These are phyloP conservation scores for Fragaria ananassa DNA, from an alignment of 306 rosid species.

Conservation along the genomic window DNA sequence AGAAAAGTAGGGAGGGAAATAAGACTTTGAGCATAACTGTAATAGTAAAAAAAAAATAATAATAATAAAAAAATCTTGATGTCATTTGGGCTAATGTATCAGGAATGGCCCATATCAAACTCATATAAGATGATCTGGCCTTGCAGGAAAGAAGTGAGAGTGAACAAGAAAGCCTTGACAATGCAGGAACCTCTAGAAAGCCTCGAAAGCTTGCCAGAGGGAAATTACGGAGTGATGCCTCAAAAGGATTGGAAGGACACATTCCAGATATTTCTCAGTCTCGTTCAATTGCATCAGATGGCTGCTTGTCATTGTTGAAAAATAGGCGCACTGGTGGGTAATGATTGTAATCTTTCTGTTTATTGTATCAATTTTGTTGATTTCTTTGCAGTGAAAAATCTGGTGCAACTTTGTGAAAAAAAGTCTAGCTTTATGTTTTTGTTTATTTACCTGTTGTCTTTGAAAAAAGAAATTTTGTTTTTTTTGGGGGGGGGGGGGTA, in stretches of 20 bases:
- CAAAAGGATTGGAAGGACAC: conserved; percentile 52
- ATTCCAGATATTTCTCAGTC: conserved; percentile 61
- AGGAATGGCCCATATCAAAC: conserved; percentile 20
- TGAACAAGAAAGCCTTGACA: conserved; percentile 69
- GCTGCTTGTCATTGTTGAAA: conserved; percentile 79
- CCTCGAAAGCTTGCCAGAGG: conserved; percentile 59
- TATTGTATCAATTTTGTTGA: not conserved
- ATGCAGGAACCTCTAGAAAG: conserved; percentile 47
- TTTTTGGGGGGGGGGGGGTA: not conserved
- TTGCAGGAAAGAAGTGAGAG: conserved; percentile 90
- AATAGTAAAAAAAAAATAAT: too few species aligned
- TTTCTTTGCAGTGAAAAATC: not conserved
- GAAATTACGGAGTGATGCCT: conserved; percentile 40
- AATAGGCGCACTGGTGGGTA: conserved; percentile 74
- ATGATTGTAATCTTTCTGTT: conserved; percentile 21
- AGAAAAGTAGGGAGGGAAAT: too few species aligned
- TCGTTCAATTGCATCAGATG: conserved; percentile 62
- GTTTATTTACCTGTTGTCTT: not conserved
- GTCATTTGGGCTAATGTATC: conserved; percentile 8
- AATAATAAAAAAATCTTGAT: not conserved
- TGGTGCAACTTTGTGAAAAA: not conserved
- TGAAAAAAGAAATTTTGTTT: too few species aligned
- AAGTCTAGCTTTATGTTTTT: not conserved
- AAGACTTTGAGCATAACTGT: too few species aligned
- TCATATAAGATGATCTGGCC: conserved; percentile 30